Evolutionary conservation across 176 grass and related monocot species (phyloP).

Genomic region (Oryza longistaminata): DNA sequence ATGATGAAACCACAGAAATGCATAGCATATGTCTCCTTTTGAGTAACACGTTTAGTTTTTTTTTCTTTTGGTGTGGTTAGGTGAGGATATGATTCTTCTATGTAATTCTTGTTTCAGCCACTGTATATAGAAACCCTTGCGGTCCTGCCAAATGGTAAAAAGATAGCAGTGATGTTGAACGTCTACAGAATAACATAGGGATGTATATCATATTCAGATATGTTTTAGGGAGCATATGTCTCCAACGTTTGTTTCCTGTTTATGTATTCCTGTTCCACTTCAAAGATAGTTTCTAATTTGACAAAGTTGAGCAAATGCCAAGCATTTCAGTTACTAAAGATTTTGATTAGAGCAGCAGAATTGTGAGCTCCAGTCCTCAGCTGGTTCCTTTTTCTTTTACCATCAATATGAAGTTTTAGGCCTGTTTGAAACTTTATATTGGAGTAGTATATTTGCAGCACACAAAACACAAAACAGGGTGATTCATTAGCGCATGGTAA

Average conservation of each 20-base stretch:
- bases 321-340: slow-evolving; percentile 1
- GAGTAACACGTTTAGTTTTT: slow-evolving; percentile 7
- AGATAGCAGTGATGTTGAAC: slow-evolving; percentile 3
- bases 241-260: not conserved
- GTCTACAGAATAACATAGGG: not conserved
- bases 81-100: slow-evolving; percentile 38
- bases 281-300: not conserved
- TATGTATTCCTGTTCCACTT: not conserved
- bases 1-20: too few relatives aligned
- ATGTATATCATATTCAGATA: slow-evolving; percentile 9
- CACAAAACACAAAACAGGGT: too few relatives aligned
- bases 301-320: not conserved
- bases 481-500: too few relatives aligned
- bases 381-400: not conserved
- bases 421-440: too few relatives aligned
- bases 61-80: slow-evolving; percentile 28
- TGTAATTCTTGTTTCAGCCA: slow-evolving; percentile 31
- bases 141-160: not conserved
- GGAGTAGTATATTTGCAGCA: too few relatives aligned
- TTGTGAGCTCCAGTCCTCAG: not conserved
- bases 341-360: not conserved
- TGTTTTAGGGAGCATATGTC: not conserved
- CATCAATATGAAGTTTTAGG: not conserved
- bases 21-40: not conserved
- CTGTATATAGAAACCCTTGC: slow-evolving; percentile 21